Evolutionary conservation across 257 asterid species (phyloP).

Genomic region (Primulina eburnea): DNA sequence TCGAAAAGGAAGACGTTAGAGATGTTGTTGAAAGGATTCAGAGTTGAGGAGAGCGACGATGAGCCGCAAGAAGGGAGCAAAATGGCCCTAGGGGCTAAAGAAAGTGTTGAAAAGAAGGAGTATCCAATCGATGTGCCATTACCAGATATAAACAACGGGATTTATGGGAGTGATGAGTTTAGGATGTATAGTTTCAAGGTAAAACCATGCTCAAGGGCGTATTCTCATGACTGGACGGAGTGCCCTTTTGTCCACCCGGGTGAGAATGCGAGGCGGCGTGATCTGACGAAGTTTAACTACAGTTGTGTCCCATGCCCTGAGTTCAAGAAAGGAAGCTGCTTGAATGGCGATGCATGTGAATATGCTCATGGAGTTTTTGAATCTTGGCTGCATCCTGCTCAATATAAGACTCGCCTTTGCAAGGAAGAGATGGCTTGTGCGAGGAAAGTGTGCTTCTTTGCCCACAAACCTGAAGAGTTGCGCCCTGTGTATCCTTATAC

Average conservation of each 20-base stretch:
- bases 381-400: constrained; percentile 97
- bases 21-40: constrained; percentile 56
- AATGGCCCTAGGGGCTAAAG: constrained; percentile 18
- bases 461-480: constrained; percentile 72
- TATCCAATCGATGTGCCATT: constrained; percentile 57
- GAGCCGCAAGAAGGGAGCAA: constrained; percentile 27
- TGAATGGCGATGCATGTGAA: constrained; percentile 66
- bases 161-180: neutral
- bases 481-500: constrained; percentile 79
- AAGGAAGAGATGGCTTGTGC: constrained; percentile 52
- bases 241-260: constrained; percentile 34
- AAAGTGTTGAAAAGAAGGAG: constrained; percentile 59
- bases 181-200: neutral
- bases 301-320: constrained; percentile 89
- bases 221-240: neutral
- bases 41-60: constrained; percentile 21
- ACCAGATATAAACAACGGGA: neutral
- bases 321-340: constrained; percentile 82
- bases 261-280: constrained; percentile 58
- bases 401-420: constrained; percentile 54
- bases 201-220: neutral
- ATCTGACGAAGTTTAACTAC: constrained; percentile 63
- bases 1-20: constrained; percentile 47
- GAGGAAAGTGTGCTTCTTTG: constrained; percentile 85
- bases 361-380: constrained; percentile 94